Evolutionary conservation across 1,284 basidiomycete genomes (phyloP), one percentile per base, ranked within the genome.

Genomic region (Ustilago curta): DNA sequence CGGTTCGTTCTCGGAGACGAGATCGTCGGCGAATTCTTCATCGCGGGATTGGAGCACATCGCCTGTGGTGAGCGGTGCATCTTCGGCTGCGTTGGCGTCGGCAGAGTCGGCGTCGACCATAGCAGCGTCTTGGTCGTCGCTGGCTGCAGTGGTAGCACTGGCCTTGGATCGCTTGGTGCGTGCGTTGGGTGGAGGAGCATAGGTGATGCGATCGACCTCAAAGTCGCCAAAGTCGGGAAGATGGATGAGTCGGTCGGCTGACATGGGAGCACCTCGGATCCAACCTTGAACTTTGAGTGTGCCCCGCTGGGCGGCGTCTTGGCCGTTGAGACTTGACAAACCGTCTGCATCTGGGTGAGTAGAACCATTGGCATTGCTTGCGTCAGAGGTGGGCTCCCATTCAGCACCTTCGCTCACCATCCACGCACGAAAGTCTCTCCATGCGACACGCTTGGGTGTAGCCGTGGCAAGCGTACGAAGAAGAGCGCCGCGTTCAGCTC

Each of bases 201-300:
- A 68, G 19, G 65, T 72, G 72, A 94, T 94, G 86, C 91, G 91
- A 23, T 90, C 88, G 19, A 98, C 88, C 80, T 91, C 91, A 86
- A 91, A 97, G 86, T 99, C 96, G 1, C 95, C 96, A 84, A 89
- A 90, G 79, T 92, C 91, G 1, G 94, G 93, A 4, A 99, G 81
- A 85, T 99, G 95, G 0, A 98, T 89, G 21, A 99, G 88, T 48
- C 95, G 87, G 82, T 97, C 92, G 4, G 92, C 91, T 45, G 91
- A 93, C 51, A 99, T 86, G 25, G 89, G 86, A 4, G 89, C 87
- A 0, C 96, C 96, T 21, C 97, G 88, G 12, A 97, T 89, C 57
- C 93, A 89, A 21, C 96, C 96, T 1, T 91, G 93, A 4, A 99
- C 89, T 50, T 89, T 89, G 54, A 98, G 84, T 2, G 85, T 86